Conservation (phyloP, 2,329 filamentous ascomycete genomes). For the Fusarium bulbicola region DNA sequence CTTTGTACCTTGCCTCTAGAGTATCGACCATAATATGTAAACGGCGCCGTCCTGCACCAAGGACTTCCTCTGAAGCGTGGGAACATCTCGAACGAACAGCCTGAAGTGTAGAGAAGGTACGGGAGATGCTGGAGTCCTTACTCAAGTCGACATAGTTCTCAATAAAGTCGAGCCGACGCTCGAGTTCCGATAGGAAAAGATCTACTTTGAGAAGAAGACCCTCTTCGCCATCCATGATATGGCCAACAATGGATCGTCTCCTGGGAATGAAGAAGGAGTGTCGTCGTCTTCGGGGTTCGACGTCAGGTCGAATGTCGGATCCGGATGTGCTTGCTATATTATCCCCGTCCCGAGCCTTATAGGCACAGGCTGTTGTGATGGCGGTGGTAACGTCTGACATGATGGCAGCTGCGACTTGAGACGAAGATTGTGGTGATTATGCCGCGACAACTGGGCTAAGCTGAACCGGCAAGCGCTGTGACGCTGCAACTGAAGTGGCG, state of each 20-base stretch:
- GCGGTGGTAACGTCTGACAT: constrained; percentile 53
- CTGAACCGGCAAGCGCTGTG: constrained; percentile 23
- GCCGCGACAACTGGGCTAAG: background rate
- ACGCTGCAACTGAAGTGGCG: constrained; percentile 23
- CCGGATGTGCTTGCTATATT: constrained; percentile 53
- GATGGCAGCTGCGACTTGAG: constrained; percentile 22
- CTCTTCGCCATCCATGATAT: constrained; percentile 71
- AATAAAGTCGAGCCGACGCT: constrained; percentile 85
- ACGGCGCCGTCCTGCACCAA: constrained; percentile 85
- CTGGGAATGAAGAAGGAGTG: constrained; percentile 67
- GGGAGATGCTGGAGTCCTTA: constrained; percentile 83
- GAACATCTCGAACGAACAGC: constrained; percentile 89
- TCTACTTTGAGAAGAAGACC: constrained; percentile 73
- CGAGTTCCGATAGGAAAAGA: constrained; percentile 84
- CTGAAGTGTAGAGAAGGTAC: constrained; percentile 86
- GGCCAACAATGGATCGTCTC: constrained; percentile 67
- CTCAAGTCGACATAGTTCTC: constrained; percentile 87
- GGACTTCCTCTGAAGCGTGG: constrained; percentile 86
- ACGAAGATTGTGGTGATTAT: constrained; percentile 21
- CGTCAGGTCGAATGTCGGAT: constrained; percentile 46
- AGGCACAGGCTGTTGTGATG: constrained; percentile 50
- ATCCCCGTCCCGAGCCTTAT: constrained; percentile 48
- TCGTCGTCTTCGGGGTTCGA: constrained; percentile 52
- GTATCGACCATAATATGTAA: constrained; percentile 93
- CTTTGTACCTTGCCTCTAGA: constrained; percentile 86